Conservation (phyloP, 2,329 filamentous ascomycete species). For the Hysterium pulicare region DNA sequence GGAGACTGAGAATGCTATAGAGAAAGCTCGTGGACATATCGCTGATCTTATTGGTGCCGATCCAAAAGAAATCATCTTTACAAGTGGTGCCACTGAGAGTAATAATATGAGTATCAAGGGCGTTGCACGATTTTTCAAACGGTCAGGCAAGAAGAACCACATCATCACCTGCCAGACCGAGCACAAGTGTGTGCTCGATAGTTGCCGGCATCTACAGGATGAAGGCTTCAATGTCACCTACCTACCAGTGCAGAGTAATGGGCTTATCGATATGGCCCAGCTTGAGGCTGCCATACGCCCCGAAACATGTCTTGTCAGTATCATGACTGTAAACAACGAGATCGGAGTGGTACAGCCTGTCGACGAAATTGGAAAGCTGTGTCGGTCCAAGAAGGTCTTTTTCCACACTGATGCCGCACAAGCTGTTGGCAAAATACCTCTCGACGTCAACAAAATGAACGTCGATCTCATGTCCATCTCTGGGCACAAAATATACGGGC, state of each 20-base stretch:
- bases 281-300: conserved; percentile 86
- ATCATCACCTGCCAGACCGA: conserved; percentile 97
- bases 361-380: conserved; percentile 88
- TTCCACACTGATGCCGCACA: conserved; percentile 98
- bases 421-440: conserved; percentile 95
- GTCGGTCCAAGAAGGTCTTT: conserved; percentile 87
- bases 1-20: conserved; percentile 94
- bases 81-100: conserved; percentile 94
- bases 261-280: conserved; percentile 78
- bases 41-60: conserved; percentile 89
- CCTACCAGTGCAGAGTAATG: conserved; percentile 80
- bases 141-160: conserved; percentile 94
- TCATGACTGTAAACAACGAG: conserved; percentile 99
- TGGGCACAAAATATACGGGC: conserved; percentile 97
- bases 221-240: conserved; percentile 98
- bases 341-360: conserved; percentile 98
- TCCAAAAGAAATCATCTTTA: conserved; percentile 98
- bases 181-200: conserved; percentile 98
- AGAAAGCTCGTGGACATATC: conserved; percentile 78
- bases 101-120: conserved; percentile 99
- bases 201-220: conserved; percentile 92
- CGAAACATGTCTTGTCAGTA: conserved; percentile 87
- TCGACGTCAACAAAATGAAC: conserved; percentile 97
- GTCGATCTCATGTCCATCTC: conserved; percentile 99
- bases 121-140: conserved; percentile 90